phyloP scores from a whole-genome alignment of 768 basidiomycete species.

The Termitomyces sp. region DNA sequence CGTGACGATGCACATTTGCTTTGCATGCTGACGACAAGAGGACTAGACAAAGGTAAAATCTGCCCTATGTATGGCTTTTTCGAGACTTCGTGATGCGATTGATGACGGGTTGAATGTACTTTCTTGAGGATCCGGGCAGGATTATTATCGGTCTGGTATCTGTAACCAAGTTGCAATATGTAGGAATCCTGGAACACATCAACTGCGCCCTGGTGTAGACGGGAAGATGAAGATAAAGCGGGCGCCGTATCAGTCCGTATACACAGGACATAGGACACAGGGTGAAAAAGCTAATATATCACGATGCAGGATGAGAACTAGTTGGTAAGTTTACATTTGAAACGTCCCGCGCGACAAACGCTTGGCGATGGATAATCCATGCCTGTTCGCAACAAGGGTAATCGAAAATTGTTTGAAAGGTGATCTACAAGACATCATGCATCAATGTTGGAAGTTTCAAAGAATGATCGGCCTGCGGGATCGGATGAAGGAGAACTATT shows the following conservation, averaged over 20 bases:
- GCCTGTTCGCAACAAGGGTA: neutral
- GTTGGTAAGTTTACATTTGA: neutral
- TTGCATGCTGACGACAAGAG: slow-evolving; percentile 1
- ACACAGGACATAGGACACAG: neutral
- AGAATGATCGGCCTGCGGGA: neutral
- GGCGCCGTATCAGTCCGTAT: slow-evolving; percentile 3
- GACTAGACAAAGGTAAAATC: neutral
- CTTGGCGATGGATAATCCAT: neutral
- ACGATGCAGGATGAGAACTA: neutral
- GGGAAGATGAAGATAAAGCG: neutral
- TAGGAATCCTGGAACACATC: slow-evolving; percentile 9
- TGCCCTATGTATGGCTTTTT: neutral
- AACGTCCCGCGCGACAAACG: neutral
- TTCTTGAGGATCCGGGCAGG: neutral
- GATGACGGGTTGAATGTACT: neutral
- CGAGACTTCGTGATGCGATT: slow-evolving; percentile 5
- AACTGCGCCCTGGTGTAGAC: neutral
- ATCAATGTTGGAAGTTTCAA: neutral
- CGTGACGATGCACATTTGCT: neutral
- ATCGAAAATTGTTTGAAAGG: neutral
- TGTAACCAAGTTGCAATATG: slow-evolving; percentile 10
- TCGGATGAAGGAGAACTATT: neutral
- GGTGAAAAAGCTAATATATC: neutral
- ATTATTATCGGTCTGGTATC: slow-evolving; percentile 10
- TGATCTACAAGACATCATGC: neutral